Evolutionary conservation across 305 asterid genomes (phyloP).

Genomic region (Rubia balearica): DNA sequence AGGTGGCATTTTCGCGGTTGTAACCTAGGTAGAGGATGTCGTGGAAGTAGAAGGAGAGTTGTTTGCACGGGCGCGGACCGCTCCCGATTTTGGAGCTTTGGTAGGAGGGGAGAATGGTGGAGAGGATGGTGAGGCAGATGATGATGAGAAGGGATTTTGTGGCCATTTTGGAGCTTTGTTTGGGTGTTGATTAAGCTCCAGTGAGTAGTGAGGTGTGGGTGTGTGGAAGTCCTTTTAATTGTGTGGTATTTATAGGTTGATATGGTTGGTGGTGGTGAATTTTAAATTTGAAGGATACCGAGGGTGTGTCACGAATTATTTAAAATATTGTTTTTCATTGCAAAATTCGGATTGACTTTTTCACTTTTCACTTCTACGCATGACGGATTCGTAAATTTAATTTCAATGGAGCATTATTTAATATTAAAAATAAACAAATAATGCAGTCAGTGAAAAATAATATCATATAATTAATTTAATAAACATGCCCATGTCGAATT

Average conservation of each 20-base stretch:
- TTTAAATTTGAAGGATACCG: not conserved
- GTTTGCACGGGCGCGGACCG: constrained; percentile 33
- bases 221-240: not conserved
- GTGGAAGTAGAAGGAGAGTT: constrained; percentile 46
- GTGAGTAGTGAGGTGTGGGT: constrained; percentile 6
- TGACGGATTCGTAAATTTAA: no score
- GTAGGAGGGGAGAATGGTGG: constrained; percentile 12
- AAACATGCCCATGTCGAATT: no score
- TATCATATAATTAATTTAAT: no score
- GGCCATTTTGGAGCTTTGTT: constrained; percentile 17
- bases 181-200: not conserved
- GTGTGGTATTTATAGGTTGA: constrained; percentile 9
- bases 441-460: no score
- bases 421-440: no score
- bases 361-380: no score
- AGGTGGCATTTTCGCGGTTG: constrained; percentile 49
- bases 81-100: constrained; percentile 12
- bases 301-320: no score
- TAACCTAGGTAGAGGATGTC: constrained; percentile 53
- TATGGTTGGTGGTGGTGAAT: not conserved
- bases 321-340: not conserved
- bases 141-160: constrained; percentile 19
- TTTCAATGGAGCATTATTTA: no score
- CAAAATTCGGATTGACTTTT: not conserved
- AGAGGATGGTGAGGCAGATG: constrained; percentile 21